Percentiles rank a stretch among this genome's conserved stretches.
phyloP scores from a whole-genome alignment of 2,329 filamentous ascomycete species.

The Knufia fluminis region DNA sequence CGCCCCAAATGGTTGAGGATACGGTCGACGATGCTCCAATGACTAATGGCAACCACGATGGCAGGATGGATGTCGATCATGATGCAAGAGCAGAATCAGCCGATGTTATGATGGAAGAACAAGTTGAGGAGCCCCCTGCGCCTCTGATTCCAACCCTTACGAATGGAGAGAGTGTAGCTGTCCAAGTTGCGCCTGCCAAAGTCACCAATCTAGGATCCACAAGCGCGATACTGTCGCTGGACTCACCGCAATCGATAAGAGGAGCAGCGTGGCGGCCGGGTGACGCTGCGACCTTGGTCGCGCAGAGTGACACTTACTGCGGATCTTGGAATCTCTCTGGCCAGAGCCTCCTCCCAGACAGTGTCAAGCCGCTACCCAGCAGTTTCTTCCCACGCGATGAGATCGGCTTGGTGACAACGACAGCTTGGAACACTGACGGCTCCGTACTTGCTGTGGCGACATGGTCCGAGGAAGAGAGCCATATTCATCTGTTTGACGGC shows the following conservation, averaged over 20 bases:
- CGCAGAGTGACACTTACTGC: constrained; percentile 37
- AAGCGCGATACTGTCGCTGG: constrained; percentile 31
- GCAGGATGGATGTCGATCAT: constrained; percentile 34
- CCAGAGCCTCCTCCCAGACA: constrained; percentile 7
- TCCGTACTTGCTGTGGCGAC: constrained; percentile 39
- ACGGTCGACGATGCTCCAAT: constrained; percentile 27
- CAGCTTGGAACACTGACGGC: constrained; percentile 38
- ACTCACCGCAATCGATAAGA: constrained; percentile 33
- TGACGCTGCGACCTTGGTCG: constrained; percentile 34
- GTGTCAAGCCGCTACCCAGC: constrained; percentile 13
- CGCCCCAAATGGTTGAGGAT: constrained; percentile 31
- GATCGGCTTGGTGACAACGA: constrained; percentile 32
- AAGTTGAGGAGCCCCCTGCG: constrained; percentile 22
- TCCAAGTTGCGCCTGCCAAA: constrained; percentile 41
- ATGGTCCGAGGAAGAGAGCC: constrained; percentile 29
- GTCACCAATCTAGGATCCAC: constrained; percentile 37
- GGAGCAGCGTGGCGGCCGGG: constrained; percentile 36
- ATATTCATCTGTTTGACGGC: constrained; percentile 37
- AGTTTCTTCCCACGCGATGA: constrained; percentile 14
- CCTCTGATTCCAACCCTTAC: constrained; percentile 32
- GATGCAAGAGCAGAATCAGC: constrained; percentile 27
- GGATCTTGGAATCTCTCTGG: constrained; percentile 36
- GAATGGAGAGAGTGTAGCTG: constrained; percentile 37
- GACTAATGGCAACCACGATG: constrained; percentile 20
- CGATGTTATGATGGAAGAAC: constrained; percentile 26